Conservation (phyloP, 1,139 yeast genomes). For the Sugiyamaella paludigena region DNA sequence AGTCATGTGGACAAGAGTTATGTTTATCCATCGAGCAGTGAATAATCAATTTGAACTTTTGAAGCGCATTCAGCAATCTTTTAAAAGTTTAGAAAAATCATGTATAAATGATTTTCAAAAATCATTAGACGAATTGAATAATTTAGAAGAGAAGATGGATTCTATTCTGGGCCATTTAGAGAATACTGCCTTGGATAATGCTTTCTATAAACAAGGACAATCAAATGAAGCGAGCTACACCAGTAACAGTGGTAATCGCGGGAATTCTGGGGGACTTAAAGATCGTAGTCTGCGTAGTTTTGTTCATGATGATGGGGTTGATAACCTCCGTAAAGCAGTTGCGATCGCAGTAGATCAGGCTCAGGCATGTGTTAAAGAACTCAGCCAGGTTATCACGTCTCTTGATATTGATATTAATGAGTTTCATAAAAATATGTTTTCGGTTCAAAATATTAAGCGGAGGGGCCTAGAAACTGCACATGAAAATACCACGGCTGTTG, state of each 20-base stretch:
- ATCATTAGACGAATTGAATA: constrained; percentile 28
- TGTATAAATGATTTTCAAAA: constrained; percentile 24
- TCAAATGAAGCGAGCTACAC: not conserved
- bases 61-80: constrained; percentile 21
- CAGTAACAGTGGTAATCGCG: not conserved
- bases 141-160: constrained; percentile 35
- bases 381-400: constrained; percentile 34
- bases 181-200: constrained; percentile 33
- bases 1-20: constrained; percentile 37
- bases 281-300: constrained; percentile 41
- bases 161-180: constrained; percentile 36
- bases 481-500: constrained; percentile 29
- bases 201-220: constrained; percentile 24
- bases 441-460: constrained; percentile 18
- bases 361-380: constrained; percentile 31
- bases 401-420: constrained; percentile 40
- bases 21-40: constrained; percentile 34
- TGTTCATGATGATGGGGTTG: constrained; percentile 44
- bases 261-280: not conserved
- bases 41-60: constrained; percentile 33
- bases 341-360: constrained; percentile 23
- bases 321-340: constrained; percentile 34
- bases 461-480: constrained; percentile 29
- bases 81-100: constrained; percentile 19
- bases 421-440: constrained; percentile 24